Evolutionary conservation across 768 basidiomycete genomes (phyloP), one percentile per base, ranked within the genome.

Genomic region (Trametes sanguinea): DNA sequence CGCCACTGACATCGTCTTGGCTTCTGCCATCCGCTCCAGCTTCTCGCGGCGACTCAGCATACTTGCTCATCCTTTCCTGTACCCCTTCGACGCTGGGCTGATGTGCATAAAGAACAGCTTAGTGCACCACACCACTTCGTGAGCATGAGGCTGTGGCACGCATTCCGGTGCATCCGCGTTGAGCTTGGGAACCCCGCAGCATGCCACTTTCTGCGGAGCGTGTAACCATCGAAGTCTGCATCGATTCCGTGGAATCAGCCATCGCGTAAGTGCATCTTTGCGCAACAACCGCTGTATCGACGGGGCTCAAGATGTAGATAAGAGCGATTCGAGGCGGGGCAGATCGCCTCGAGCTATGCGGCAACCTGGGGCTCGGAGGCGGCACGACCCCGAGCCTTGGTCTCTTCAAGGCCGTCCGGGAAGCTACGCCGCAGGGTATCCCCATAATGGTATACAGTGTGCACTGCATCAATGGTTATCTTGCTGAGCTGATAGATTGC

Each of bases 321-420:
- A 92, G 91, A 71, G 89, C 93, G 42, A 76, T 84, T n/a, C 71
- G 76, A 43, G 90, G 83, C 37, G 89, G 90, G 9, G 88, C 89
- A 50, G 79, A 91, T 72, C 82, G 90, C 63, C 80, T 94, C n/a
- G 90, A 92, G 69, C 72, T 93, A 11, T 93, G 90, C 67, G 82
- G 78, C 6, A 89, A 87, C 70, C 76, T 92, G 17, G 83, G 80
- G 3, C 66, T 83, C 30, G 93, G 92, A 27, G 93, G 93, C 22
- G 93, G 93, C 8, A 89, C 85, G 16, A 94, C 93, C 0, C 92
- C 93, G 4, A 89, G 84, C 61, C 64, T 89, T n/a, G 93, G 92
- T 0, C 79, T 94, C 37, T 75, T 92, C 40, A 85, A 75, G 66
- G 73, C 80, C 3, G 82, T 94, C 45, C 79, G 80, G 60, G 76